Evolutionary conservation across 352 stramenopile genomes (phyloP), one percentile per base, ranked within the genome.

Genomic region (Globisporangium canariense): DNA sequence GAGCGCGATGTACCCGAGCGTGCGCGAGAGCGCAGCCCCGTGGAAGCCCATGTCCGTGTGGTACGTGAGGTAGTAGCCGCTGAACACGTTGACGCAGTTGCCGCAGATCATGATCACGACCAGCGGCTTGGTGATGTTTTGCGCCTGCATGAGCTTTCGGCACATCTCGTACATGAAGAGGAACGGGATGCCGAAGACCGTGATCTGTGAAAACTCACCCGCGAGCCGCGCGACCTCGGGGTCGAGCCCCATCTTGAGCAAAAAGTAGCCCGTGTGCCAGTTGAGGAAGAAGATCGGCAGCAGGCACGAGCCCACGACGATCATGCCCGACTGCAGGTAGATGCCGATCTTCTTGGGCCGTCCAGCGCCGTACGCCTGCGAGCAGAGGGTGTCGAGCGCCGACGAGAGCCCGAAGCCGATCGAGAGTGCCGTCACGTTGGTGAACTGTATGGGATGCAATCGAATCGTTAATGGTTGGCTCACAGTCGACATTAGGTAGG

Each of bases 301-400:
- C 9, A 86, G 60, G 32, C 73, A 74, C 0, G 76, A 49, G 11
- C 68, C 66, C 36, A 92, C 67, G 38, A 92, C 72, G 38, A 87
- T 47, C 0, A 89, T 45, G 2, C 73, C 77, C 0, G 77, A 81
- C 38, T 91, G 75, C 14, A 90, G 69, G 66, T 92, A 93, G 13
- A 82, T 74, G 8, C 86, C 86, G 59, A 93, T 91, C 64, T 86
- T 80, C 11, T 73, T 52, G 20, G 74, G 46, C 5, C 62, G 71
- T 41, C 68, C 70, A 4, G 86, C 83, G 43, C 85, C 84, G 43
- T 79, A 84, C 45, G 86, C 83, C 41, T 91, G 77, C 14, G 75
- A 75, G 57, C 82, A 93, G 16, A 95, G 69, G 63, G 86, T 95
- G 64, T 95, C 86, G 46, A 95, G 69, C 9, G 81, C 84, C 14